Base-by-base conservation (phyloP, 2,329 filamentous ascomycete genomes). In the Aspergillus sojae region DNA sequence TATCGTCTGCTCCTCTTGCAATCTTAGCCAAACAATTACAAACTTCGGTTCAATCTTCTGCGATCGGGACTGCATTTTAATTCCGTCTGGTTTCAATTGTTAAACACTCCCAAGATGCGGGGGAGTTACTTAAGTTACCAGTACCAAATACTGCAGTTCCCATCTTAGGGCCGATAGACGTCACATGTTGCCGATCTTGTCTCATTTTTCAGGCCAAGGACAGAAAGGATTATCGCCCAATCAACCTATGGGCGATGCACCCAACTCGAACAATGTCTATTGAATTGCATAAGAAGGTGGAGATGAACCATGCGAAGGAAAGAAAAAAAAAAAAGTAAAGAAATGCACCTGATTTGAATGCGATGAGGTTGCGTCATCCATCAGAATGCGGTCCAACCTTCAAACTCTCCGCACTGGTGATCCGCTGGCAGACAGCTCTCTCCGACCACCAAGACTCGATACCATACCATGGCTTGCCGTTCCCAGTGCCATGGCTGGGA, bases 311-410 rank as follows among this genome's bases (percentile, higher is more conserved):
- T 12, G n/a, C 12, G 11, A 19, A 30, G 1, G 4, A 16, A 34
- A 21, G 2, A n/a, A 3, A 52, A 16, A n/a, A 3, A 52, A 16
- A 32, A 30, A 28, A 28, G 19, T 19, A 53, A 32, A n/a, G 16
- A 12, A 34, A 32, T 14, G 57, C 57, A 59, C 23, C 57, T 52
- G 57, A 53, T 59, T 3, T 23, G 39, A 14, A 7, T 28, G 30
- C 23, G 7, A 48, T 46, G 6, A n/a, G 12, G 12, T 54, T 60
- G 58, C 58, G 58, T 60, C 58, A 60, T 54, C 23, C 21, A 54
- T 30, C 19, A 30, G 41, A 53, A 14, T 53, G n/a, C 28, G 30
- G 52, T 54, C 32, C 52, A n/a, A 21, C 19, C 32, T 46, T 36
- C 19, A 41, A 23, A 54, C 28, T 32, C 50, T 53, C 52, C 50